Evolutionary conservation across 768 basidiomycete genomes (phyloP).

Genomic region (Daedaleopsis sinensis): DNA sequence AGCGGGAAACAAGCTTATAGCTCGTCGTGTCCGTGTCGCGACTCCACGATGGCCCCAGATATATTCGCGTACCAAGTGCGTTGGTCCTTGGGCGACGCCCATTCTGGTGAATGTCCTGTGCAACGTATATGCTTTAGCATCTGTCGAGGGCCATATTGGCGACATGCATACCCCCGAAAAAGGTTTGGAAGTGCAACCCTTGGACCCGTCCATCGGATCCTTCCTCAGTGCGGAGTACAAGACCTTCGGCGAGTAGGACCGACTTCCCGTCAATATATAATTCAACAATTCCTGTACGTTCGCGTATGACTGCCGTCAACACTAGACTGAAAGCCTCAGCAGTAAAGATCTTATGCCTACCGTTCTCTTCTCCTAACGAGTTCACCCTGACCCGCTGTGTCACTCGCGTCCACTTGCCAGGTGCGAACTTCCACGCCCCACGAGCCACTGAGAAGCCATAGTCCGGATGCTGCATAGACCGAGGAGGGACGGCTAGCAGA

Average conservation of each 20-base stretch:
- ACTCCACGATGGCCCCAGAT: conserved; percentile 42
- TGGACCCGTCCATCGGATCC: conserved; percentile 50
- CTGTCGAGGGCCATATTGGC: too few species aligned
- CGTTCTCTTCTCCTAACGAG: conserved; percentile 57
- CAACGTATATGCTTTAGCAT: conserved; percentile 54
- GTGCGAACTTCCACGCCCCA: conserved; percentile 58
- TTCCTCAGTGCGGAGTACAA: conserved; percentile 46
- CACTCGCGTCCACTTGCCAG: conserved; percentile 60
- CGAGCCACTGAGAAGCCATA: conserved; percentile 71
- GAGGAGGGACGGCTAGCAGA: conserved; percentile 51
- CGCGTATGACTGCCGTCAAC: neutral
- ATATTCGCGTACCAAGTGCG: conserved; percentile 63
- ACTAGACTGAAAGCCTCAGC: too few species aligned
- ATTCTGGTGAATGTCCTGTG: conserved; percentile 56
- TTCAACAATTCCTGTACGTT: conserved; percentile 58
- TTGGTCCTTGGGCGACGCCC: conserved; percentile 66
- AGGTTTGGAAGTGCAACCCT: conserved; percentile 77
- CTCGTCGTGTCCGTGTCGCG: conserved; percentile 1
- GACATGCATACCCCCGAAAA: conserved; percentile 63
- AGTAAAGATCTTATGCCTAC: conserved; percentile 33
- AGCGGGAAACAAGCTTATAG: neutral
- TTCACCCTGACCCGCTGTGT: conserved; percentile 75
- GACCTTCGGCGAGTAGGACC: conserved; percentile 51
- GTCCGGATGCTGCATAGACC: conserved; percentile 52
- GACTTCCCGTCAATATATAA: conserved; percentile 63